Evolutionary conservation across 768 basidiomycete species (phyloP).

Genomic region (Xerocomellus intermedius): DNA sequence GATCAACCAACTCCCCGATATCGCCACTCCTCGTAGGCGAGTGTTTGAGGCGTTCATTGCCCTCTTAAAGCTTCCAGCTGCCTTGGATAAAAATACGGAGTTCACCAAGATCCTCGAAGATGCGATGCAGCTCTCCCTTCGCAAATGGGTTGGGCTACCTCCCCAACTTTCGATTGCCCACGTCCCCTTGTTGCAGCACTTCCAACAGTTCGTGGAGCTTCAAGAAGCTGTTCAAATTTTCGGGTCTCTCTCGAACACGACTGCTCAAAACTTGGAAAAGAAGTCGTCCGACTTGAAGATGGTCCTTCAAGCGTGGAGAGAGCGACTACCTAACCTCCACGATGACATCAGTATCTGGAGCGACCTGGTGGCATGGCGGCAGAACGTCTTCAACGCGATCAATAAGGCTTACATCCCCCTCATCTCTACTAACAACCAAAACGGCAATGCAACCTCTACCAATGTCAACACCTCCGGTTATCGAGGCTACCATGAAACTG

Average conservation of each 20-base stretch:
- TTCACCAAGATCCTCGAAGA: constrained; percentile 91
- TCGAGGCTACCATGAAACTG: constrained; percentile 97
- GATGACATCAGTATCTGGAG: constrained; percentile 99
- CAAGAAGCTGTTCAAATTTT: constrained; percentile 96
- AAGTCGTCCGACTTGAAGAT: constrained; percentile 94
- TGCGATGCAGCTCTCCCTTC: constrained; percentile 92
- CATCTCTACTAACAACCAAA: constrained; percentile 58
- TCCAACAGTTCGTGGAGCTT: constrained; percentile 98
- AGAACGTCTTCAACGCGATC: constrained; percentile 96
- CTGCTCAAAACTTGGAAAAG: constrained; percentile 85
- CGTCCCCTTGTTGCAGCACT: constrained; percentile 91
- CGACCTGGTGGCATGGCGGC: constrained; percentile 98
- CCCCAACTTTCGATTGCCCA: constrained; percentile 87
- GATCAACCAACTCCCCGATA: constrained; percentile 77
- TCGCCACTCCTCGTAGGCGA: constrained; percentile 90
- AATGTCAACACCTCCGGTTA: constrained; percentile 85
- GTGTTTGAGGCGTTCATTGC: constrained; percentile 97
- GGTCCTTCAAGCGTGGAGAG: constrained; percentile 96
- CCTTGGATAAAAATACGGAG: constrained; percentile 80
- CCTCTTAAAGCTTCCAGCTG: constrained; percentile 78
- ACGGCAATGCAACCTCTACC: constrained; percentile 46
- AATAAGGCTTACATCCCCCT: constrained; percentile 95
- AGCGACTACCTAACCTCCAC: constrained; percentile 90
- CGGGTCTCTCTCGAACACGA: constrained; percentile 83
- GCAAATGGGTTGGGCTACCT: constrained; percentile 94